Conservation (phyloP, 352 stramenopile species). For the Phytopythium litorale region DNA sequence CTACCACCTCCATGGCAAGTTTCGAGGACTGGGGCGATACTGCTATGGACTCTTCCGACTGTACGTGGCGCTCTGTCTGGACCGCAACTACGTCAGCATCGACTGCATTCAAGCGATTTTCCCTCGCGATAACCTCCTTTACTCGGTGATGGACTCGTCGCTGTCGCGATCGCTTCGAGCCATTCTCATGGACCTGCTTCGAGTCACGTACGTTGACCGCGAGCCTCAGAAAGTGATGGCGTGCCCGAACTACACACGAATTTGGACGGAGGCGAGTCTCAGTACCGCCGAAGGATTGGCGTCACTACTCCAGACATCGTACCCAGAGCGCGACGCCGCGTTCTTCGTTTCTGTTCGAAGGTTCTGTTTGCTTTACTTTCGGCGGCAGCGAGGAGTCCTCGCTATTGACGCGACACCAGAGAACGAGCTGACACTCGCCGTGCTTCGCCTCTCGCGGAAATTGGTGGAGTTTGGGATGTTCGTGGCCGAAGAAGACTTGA, state of each 20-base stretch:
- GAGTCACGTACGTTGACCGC: conserved; percentile 65
- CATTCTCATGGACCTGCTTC: conserved; percentile 61
- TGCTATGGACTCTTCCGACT: conserved; percentile 69
- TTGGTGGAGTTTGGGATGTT: conserved; percentile 73
- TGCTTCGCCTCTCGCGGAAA: conserved; percentile 50
- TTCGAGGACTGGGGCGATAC: conserved; percentile 52
- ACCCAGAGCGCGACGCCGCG: conserved; percentile 30
- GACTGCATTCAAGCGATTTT: conserved; percentile 63
- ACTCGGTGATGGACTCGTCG: conserved; percentile 35
- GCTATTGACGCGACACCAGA: conserved; percentile 50
- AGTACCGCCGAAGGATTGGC: conserved; percentile 27
- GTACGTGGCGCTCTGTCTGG: conserved; percentile 63
- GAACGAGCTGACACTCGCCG: conserved; percentile 57
- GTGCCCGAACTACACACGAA: conserved; percentile 63
- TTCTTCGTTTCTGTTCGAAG: conserved; percentile 54
- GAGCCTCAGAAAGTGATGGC: conserved; percentile 57
- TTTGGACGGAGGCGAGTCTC: conserved; percentile 53
- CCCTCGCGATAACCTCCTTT: conserved; percentile 47
- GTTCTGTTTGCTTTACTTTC: conserved; percentile 43
- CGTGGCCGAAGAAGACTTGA: conserved; percentile 35
- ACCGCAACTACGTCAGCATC: conserved; percentile 78
- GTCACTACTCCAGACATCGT: conserved; percentile 21
- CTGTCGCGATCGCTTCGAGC: conserved; percentile 56
- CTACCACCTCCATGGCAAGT: conserved; percentile 47
- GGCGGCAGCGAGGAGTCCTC: conserved; percentile 34